phyloP scores from a whole-genome alignment of 805 yeast species.

The Kurtzmaniella cleridarum region DNA sequence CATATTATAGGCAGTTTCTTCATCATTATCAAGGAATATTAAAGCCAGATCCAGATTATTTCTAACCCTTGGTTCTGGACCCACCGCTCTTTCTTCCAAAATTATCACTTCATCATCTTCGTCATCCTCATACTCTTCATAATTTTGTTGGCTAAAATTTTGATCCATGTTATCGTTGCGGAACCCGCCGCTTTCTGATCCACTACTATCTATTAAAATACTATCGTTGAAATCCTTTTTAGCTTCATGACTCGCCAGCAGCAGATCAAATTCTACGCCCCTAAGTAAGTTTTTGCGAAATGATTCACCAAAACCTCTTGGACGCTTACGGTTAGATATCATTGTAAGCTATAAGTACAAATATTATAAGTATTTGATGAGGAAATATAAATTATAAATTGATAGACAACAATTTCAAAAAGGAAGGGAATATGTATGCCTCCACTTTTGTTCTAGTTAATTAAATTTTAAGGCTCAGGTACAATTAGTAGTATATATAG shows the following conservation, averaged over 20 bases:
- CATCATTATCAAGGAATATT: slow-evolving; percentile 29
- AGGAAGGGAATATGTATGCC: no score
- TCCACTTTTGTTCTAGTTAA: no score
- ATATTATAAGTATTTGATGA: no score
- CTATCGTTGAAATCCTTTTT: slow-evolving; percentile 2
- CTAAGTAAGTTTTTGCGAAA: slow-evolving; percentile 10
- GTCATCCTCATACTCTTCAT: slow-evolving; percentile 13
- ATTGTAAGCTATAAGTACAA: slow-evolving; percentile 10
- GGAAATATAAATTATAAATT: no score
- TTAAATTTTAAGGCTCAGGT: no score
- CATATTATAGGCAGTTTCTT: slow-evolving; percentile 38
- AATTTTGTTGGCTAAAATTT: slow-evolving; percentile 9
- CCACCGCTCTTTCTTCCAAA: slow-evolving; percentile 26
- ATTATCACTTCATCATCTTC: slow-evolving; percentile 27
- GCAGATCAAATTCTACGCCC: slow-evolving; percentile 2
- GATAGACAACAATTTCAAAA: no score
- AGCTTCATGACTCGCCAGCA: no score
- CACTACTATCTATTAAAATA: slow-evolving; percentile 6
- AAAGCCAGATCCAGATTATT: slow-evolving; percentile 33
- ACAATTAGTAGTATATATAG: no score
- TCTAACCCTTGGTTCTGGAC: slow-evolving; percentile 13
- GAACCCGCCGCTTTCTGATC: slow-evolving; percentile 6
- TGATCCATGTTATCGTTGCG: slow-evolving; percentile 5
- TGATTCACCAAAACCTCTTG: slow-evolving; percentile 41
- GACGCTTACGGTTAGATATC: slow-evolving; percentile 39